A percentile compares a stretch with the other conserved stretches of the same genome.
Evolutionary conservation across 1,284 basidiomycete species (phyloP).

Genomic region (Farysia itapuensis): DNA sequence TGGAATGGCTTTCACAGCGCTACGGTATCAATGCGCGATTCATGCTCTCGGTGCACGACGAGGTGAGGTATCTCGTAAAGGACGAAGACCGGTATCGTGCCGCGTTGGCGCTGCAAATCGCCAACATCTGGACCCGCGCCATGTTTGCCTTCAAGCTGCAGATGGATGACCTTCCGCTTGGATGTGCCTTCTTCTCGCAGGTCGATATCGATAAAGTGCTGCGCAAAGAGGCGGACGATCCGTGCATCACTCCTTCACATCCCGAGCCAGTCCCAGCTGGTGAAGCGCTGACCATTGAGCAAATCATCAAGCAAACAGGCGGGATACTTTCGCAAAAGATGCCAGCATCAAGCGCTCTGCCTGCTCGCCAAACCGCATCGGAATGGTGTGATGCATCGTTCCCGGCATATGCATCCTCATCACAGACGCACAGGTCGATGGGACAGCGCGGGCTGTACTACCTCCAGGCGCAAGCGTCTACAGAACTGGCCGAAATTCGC

Average conservation of each 20-base stretch:
- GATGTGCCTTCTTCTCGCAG: conserved; percentile 86
- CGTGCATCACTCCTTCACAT: conserved; percentile 91
- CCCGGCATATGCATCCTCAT: conserved; percentile 38
- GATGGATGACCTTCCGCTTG: conserved; percentile 92
- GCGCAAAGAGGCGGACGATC: conserved; percentile 94
- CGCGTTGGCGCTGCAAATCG: conserved; percentile 90
- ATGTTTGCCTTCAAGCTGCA: conserved; percentile 90
- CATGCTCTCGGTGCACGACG: conserved; percentile 96
- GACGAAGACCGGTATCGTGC: conserved; percentile 86
- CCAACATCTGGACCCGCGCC: conserved; percentile 92
- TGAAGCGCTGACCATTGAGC: conserved; percentile 76
- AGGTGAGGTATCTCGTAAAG: conserved; percentile 86
- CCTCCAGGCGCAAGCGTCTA: conserved; percentile 56
- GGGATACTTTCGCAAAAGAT: conserved; percentile 44
- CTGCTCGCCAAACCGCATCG: not conserved
- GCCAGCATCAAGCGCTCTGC: not conserved
- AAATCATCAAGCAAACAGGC: conserved; percentile 65
- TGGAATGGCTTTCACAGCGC: conserved; percentile 80
- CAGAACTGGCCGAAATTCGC: conserved; percentile 52
- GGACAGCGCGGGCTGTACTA: conserved; percentile 50
- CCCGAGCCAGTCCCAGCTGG: conserved; percentile 78
- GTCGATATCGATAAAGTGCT: conserved; percentile 90
- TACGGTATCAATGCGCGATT: conserved; percentile 89
- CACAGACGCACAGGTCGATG: conserved; percentile 48
- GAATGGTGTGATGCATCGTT: not conserved